Evolutionary conservation across 2,329 filamentous ascomycete species (phyloP), one percentile per base, ranked within the genome.

Genomic region (Ophiocordyceps robertsii): DNA sequence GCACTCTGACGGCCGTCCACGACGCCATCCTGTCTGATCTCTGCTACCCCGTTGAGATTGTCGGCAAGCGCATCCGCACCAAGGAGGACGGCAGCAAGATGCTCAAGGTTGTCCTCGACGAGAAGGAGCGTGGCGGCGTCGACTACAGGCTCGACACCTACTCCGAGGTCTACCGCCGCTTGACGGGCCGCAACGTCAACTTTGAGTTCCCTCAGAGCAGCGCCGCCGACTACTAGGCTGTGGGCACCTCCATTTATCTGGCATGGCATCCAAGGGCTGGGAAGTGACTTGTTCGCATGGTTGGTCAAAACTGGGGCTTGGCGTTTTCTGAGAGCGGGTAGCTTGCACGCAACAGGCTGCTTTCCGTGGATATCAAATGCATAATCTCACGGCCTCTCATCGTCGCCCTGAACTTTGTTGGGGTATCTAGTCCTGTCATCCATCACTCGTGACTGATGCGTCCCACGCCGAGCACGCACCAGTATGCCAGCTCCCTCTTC

Each of bases 101-200:
- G 66, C 82, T 96, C 72, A 98, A 98, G 85, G 87, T 98, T 68
- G 79, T 98, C 65, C 82, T 98, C 48, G 92, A 98, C 71, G 92
- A 96, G 85, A 98, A 98, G 87, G 92, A 98, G 85, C 86, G 89
- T 62, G 90, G 89, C 64, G 88, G 89, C 69, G 90, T 98, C 60
- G 92, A 98, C 80, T 95, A 96, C 84, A 82, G 92, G 69, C 86
- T 98, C 60, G 92, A 98, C 73, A 95, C 90, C 67, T 98, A 98
- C 80, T 86, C 87, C 54, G 92, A 98, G 82, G 92, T 98, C 67
- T 98, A 98, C 85, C 87, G 88, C 72, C 83, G 87, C 63, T 77
- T 98, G 65, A 98, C 92, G 51, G 92, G 92, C 71, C 92, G 93
- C 73, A 80, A 80, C 66, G 92, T 96, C 67, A 80, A 82, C 71